Base-by-base conservation (phyloP, 345 rosid genomes). In the Lumnitzera racemosa region DNA sequence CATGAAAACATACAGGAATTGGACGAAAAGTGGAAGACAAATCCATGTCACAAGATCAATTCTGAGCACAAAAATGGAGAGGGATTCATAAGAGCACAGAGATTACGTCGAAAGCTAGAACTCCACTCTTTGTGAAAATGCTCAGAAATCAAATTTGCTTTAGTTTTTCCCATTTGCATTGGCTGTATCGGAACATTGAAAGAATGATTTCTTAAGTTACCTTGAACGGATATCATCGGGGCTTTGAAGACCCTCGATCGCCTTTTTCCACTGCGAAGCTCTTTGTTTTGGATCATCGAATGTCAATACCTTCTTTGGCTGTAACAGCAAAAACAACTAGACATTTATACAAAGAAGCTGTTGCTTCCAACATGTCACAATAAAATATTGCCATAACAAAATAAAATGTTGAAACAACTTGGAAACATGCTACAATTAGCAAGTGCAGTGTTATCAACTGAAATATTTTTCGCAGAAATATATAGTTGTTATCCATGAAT, bases 291-390 rank as follows among this genome's bases (percentile, higher is more conserved):
- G 57, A 61, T 95, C 99, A 62, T 94, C 99, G 56, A 94, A 90
- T 46, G 95, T 81, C 80, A 84, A 25, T 23, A 90, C 95, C 83
- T 90, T 94, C 88, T 90, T 94, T 29, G 96, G 99, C 99, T 90
- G 90, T 23, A 77, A 66, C 56, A 46, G 50, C 55, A 51, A 49
- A 20, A 3, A 12, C 16, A 49, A 25, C n/a, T 15, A 47, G 27
- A 49, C 11, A 16, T 14, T 36, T 9, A 36, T 36, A 7, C 9
- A 36, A 7, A 36, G 43, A 36, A 36, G 43, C 43, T 36, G 43
- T 36, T 36, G 7, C 43, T 4, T 36, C 43, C 10, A 7, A 7
- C 43, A 36, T 9, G 11, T 36, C 7, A 36, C 43, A 5, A 36
- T 4, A 36, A 36, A 9, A 36, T 36, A 36, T 3, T 5, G 10